These are phyloP conservation scores for Malus hybrid DNA, from an alignment of 331 rosid species.

Conservation along the genomic window DNA sequence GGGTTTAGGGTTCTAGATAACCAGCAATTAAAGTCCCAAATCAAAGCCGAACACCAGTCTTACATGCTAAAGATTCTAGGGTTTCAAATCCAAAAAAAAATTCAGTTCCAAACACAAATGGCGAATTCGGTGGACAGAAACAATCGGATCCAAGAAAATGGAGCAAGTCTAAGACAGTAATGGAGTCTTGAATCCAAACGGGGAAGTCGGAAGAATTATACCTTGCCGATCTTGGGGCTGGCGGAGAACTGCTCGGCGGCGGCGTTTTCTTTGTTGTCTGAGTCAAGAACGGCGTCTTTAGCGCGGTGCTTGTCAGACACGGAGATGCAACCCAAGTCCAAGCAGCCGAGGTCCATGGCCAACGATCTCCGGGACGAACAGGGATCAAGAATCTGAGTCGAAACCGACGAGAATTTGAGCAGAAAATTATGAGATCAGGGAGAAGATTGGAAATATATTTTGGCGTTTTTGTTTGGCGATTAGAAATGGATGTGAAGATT, in stretches of 20 bases:
- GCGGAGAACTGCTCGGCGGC: conserved; percentile 13
- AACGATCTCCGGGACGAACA: neutral
- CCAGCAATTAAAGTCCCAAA: neutral
- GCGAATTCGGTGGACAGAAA: neutral
- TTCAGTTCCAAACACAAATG: neutral
- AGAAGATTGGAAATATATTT: neutral
- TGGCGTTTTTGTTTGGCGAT: neutral
- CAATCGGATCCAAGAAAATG: neutral
- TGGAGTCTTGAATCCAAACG: neutral
- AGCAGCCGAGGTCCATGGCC: conserved; percentile 37
- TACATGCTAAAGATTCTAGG: neutral
- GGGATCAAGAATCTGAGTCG: neutral
- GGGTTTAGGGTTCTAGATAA: neutral
- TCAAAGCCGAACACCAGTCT: neutral
- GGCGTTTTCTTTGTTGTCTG: conserved; percentile 13
- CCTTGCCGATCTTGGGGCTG: conserved; percentile 36
- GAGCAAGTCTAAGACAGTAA: neutral
- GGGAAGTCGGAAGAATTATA: neutral
- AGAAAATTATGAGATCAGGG: neutral
- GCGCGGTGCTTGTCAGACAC: conserved; percentile 12
- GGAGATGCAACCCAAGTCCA: conserved; percentile 34
- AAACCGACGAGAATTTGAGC: neutral
- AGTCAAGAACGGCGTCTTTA: neutral
- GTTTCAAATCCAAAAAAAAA: neutral
- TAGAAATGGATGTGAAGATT: neutral